These are phyloP conservation scores for Termitomyces sp. DNA, from an alignment of 768 basidiomycete species.

Conservation along the genomic window DNA sequence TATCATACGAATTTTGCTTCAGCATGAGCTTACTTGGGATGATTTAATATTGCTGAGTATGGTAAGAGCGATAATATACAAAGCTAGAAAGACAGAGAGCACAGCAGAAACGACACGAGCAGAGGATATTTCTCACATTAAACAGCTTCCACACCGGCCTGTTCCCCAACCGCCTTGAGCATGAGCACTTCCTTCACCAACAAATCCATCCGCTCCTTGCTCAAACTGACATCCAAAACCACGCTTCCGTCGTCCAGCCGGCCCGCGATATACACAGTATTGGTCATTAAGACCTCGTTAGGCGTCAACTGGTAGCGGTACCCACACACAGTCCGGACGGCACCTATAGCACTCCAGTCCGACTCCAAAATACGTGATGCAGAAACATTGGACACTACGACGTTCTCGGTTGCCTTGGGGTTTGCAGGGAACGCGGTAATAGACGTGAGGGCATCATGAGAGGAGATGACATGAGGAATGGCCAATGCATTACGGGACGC, in stretches of 20 bases:
- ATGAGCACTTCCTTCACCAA: conserved; percentile 25
- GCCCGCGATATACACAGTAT: conserved; percentile 35
- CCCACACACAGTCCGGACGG: conserved; percentile 30
- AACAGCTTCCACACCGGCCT: background rate
- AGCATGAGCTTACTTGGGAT: background rate
- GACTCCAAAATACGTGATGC: conserved; percentile 36
- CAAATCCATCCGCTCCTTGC: conserved; percentile 23
- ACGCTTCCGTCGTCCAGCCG: conserved; percentile 33
- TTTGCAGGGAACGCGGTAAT: conserved; percentile 29
- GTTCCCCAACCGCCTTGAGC: conserved; percentile 1
- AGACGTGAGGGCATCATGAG: conserved; percentile 19
- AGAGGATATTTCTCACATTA: background rate
- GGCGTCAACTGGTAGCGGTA: conserved; percentile 37
- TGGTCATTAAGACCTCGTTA: conserved; percentile 29
- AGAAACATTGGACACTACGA: conserved; percentile 37
- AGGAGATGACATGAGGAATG: conserved; percentile 26
- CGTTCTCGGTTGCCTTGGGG: conserved; percentile 30
- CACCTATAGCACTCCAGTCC: conserved; percentile 34
- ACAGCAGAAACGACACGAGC: background rate
- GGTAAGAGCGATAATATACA: background rate
- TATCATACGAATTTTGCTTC: background rate
- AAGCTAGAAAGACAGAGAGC: background rate
- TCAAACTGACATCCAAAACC: conserved; percentile 36
- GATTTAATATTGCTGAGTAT: no score
- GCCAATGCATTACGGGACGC: conserved; percentile 20